These are phyloP conservation scores for Bolboschoenoplectus hybrid DNA, from an alignment of 202 grass and related monocot species.

Conservation along the genomic window DNA sequence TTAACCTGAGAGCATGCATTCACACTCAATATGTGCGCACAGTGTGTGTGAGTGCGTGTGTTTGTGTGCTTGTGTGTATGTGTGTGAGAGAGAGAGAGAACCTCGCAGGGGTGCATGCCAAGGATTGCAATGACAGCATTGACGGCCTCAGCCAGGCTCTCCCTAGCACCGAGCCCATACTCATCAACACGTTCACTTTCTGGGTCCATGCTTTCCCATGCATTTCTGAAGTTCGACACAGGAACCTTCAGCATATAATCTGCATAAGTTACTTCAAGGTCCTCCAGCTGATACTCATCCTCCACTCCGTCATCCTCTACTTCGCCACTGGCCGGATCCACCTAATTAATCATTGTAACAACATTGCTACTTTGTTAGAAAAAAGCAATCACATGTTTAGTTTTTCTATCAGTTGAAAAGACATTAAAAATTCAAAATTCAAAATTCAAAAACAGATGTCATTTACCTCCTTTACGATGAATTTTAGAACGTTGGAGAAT, in stretches of 20 bases:
- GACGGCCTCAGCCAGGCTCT: constrained; percentile 80
- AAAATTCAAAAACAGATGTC: background rate
- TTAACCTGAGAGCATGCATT: background rate
- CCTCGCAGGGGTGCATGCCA: constrained; percentile 97
- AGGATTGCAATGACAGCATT: constrained; percentile 86
- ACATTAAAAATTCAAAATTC: background rate
- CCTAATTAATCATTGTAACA: constrained; percentile 48
- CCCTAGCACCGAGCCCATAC: constrained; percentile 88
- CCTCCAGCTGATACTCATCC: constrained; percentile 97
- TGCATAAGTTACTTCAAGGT: constrained; percentile 78
- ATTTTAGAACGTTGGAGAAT: constrained; percentile 91
- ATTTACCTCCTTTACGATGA: constrained; percentile 95
- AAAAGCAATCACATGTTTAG: constrained; percentile 14
- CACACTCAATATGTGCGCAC: background rate
- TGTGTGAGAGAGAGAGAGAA: constrained; percentile 28
- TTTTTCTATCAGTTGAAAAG: background rate
- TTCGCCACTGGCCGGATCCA: constrained; percentile 79
- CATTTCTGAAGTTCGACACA: constrained; percentile 94
- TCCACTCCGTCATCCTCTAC: constrained; percentile 95
- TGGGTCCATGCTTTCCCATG: constrained; percentile 88
- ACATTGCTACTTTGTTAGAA: background rate
- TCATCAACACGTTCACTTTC: constrained; percentile 87
- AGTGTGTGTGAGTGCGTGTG: background rate
- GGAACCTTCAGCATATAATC: constrained; percentile 96
- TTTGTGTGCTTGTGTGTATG: background rate